Base-by-base conservation (phyloP, 257 asterid genomes). In the Petunia axillaris region DNA sequence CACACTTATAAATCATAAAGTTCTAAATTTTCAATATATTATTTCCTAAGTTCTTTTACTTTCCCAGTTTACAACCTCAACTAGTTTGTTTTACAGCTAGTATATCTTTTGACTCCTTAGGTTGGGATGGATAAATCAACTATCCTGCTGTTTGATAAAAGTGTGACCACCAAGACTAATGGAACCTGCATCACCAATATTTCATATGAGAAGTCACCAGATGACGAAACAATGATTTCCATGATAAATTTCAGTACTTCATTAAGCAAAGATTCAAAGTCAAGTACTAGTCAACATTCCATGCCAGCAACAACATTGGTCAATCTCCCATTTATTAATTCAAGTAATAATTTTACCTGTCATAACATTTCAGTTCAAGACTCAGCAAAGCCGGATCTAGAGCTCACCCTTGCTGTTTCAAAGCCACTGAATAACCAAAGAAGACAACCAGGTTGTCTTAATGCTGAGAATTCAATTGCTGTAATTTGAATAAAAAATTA, bases 331-430 rank as follows among this genome's bases (percentile, higher is more conserved):
- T 25, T 48, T 71, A 71, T 71, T 5, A 71, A 48, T 71, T 71
- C 44, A 71, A 48, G 25, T 25, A 25, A 3, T 25, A 25, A 35
- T 40, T 40, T 66, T 66, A 66, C 52, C 2, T 39, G 60, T 48
- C 11, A 71, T 71, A 9, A 48, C 3, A 48, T 71, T 48, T 71
- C 60, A 71, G 8, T 16, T 52, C 76, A 50, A 78, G 60, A 46
- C 43, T 71, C 80, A 38, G 4, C 54, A 38, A 25, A 58, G 11
- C 86, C 81, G 36, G 76, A 83, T 37, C 70, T 83, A 1, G 86
- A 83, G 66, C 81, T 83, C 6, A 74, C 83, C 35, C 86, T 83
- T 79, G 86, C 83, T 4, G 75, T n/a, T 64, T 78, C 86, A 35
- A 67, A 57, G 62, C 43, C 79, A 65, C 41, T 35, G 5, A 16